A percentile compares a stretch with the other conserved stretches of the same genome.
Conservation (phyloP, 768 basidiomycete species). For the Lactifluus subvellereus region DNA sequence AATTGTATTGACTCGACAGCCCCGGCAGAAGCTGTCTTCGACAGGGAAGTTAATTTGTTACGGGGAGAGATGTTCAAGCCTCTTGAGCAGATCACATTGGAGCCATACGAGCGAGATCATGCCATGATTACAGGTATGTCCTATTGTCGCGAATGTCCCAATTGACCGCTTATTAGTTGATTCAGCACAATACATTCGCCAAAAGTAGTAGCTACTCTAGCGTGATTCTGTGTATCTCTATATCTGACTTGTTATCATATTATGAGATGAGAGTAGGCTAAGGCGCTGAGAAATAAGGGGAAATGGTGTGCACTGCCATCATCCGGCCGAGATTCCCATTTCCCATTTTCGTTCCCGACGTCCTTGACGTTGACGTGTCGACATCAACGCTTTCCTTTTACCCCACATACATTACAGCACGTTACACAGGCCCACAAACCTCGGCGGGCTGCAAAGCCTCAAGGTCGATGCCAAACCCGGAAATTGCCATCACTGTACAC, state of each 20-base stretch:
- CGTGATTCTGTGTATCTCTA: constrained; percentile 19
- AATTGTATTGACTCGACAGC: constrained; percentile 98
- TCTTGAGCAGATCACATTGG: constrained; percentile 90
- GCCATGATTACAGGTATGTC: constrained; percentile 79
- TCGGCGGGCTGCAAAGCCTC: constrained; percentile 6
- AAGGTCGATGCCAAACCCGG: constrained; percentile 53
- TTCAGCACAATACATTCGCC: constrained; percentile 44
- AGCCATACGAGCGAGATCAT: constrained; percentile 88
- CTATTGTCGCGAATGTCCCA: background rate
- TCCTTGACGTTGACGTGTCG: too few species aligned
- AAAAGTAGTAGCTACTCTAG: constrained; percentile 29
- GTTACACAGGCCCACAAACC: too few species aligned
- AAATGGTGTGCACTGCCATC: too few species aligned
- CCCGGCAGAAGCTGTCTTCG: constrained; percentile 85
- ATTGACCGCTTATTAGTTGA: background rate
- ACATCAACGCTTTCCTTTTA: too few species aligned
- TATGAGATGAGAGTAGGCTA: background rate
- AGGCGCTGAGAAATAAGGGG: too few species aligned
- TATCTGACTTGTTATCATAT: constrained; percentile 18
- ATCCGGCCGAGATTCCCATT: too few species aligned
- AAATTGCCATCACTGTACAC: constrained; percentile 68
- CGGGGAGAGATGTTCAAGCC: constrained; percentile 83
- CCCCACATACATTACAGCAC: too few species aligned
- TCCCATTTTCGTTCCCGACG: too few species aligned
- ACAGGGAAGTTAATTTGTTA: constrained; percentile 76